A percentile compares a stretch with the other conserved stretches of the same genome.
Evolutionary conservation across 1,139 yeast species (phyloP).

Genomic region (Suhomyces wounanorum): DNA sequence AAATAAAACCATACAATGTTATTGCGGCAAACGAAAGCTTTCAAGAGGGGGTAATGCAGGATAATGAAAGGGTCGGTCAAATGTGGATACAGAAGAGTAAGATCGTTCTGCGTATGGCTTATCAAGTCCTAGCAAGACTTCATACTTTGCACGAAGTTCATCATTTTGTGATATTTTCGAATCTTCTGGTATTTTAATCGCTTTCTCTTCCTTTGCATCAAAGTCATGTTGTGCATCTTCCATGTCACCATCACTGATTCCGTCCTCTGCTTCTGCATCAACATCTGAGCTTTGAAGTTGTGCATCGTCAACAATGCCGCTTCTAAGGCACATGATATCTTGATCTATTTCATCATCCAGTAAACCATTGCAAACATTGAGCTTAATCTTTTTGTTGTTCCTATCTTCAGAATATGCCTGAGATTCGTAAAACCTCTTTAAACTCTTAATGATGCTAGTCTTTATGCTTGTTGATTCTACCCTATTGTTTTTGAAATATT

Average conservation of each 20-base stretch:
- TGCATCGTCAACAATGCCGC: background rate
- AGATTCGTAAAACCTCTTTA: conserved; percentile 11
- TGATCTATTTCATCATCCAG: conserved; percentile 27
- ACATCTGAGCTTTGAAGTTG: background rate
- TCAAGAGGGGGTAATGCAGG: conserved; percentile 32
- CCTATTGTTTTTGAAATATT: conserved; percentile 29
- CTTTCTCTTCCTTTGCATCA: conserved; percentile 8
- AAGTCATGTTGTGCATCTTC: conserved; percentile 11
- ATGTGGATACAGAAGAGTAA: conserved; percentile 3
- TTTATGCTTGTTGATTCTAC: conserved; percentile 38
- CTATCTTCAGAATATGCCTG: conserved; percentile 5
- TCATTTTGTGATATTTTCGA: conserved; percentile 8
- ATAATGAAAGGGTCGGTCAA: conserved; percentile 8
- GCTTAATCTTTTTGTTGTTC: conserved; percentile 16
- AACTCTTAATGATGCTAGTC: conserved; percentile 14
- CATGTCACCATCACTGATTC: conserved; percentile 11
- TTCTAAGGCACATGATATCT: conserved; percentile 19
- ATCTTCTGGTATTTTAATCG: conserved; percentile 8
- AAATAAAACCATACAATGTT: conserved; percentile 8
- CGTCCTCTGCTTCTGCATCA: conserved; percentile 10
- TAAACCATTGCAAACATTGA: conserved; percentile 26
- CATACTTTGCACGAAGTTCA: conserved; percentile 14
- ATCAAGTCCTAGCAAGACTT: conserved; percentile 15
- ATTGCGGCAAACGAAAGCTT: conserved; percentile 19
- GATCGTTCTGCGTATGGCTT: conserved; percentile 11